Conservation (phyloP, 495 filamentous ascomycete genomes). For the Penicillium desertorum region DNA sequence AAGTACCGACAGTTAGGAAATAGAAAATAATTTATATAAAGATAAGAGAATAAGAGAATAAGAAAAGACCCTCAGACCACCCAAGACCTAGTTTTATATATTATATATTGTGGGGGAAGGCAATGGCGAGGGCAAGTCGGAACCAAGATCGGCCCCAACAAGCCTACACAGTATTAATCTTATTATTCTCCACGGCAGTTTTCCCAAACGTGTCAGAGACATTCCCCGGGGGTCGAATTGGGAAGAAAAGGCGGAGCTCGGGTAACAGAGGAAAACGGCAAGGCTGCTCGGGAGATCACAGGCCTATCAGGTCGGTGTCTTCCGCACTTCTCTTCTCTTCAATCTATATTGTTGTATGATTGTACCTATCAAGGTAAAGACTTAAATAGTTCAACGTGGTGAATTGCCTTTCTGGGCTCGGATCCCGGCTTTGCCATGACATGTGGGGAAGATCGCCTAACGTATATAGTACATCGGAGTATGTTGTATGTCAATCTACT, state of each 20-base stretch:
- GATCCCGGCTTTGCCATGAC: background rate
- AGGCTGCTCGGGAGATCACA: conserved; percentile 5
- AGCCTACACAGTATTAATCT: too few relatives aligned
- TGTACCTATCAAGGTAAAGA: too few relatives aligned
- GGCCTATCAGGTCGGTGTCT: background rate
- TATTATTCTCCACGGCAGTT: background rate
- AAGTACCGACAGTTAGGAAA: too few relatives aligned
- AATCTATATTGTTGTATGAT: too few relatives aligned
- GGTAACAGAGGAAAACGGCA: conserved; percentile 7
- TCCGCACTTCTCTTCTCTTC: background rate
- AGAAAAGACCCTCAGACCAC: background rate
- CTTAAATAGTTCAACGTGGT: background rate
- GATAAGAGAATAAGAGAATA: background rate
- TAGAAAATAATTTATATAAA: background rate
- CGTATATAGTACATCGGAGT: background rate
- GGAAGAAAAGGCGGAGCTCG: conserved; percentile 8
- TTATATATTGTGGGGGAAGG: background rate
- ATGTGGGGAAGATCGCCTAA: conserved; percentile 4
- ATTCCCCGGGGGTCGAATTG: too few relatives aligned
- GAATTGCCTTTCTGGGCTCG: background rate
- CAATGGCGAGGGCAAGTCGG: background rate
- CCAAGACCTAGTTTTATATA: background rate
- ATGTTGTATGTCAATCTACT: background rate
- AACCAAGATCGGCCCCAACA: background rate
- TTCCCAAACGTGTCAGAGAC: background rate